These are phyloP conservation scores for Crotalaria pallida DNA, from an alignment of 306 rosid species.

Conservation along the genomic window DNA sequence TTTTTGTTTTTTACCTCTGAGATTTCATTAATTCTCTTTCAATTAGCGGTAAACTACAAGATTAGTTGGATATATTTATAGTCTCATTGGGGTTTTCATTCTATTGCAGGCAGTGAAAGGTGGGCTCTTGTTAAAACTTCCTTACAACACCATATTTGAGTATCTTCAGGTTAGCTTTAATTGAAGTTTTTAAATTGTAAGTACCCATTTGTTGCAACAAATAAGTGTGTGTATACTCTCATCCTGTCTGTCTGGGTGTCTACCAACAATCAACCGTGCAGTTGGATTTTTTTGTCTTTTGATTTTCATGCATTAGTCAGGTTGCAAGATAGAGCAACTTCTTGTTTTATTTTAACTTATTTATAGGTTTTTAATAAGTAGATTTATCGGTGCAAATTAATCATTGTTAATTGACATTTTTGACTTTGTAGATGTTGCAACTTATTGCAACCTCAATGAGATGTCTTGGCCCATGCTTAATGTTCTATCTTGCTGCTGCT, in stretches of 20 bases:
- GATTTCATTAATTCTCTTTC: conserved; percentile 9
- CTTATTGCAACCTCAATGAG: conserved; percentile 47
- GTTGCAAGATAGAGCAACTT: conserved; percentile 9
- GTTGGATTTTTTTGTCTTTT: conserved; percentile 3
- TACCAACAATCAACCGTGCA: neutral
- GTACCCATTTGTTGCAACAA: conserved; percentile 5
- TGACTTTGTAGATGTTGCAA: conserved; percentile 60
- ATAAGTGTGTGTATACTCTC: neutral
- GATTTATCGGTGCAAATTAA: neutral
- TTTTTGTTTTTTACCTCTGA: neutral
- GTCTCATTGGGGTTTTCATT: conserved; percentile 21
- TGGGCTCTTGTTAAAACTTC: conserved; percentile 65
- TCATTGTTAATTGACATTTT: neutral
- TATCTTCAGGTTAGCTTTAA: conserved; percentile 80
- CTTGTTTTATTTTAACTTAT: neutral
- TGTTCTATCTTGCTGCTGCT: conserved; percentile 96
- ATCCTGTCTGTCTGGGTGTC: neutral
- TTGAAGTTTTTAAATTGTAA: neutral
- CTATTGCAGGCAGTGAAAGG: conserved; percentile 62
- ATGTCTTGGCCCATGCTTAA: conserved; percentile 47
- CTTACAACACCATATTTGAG: conserved; percentile 84
- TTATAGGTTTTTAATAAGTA: neutral
- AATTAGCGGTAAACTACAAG: neutral
- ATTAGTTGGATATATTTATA: conserved; percentile 4
- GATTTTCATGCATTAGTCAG: neutral